Evolutionary conservation across 495 filamentous ascomycete genomes (phyloP).

Genomic region (Penicillium lagena): DNA sequence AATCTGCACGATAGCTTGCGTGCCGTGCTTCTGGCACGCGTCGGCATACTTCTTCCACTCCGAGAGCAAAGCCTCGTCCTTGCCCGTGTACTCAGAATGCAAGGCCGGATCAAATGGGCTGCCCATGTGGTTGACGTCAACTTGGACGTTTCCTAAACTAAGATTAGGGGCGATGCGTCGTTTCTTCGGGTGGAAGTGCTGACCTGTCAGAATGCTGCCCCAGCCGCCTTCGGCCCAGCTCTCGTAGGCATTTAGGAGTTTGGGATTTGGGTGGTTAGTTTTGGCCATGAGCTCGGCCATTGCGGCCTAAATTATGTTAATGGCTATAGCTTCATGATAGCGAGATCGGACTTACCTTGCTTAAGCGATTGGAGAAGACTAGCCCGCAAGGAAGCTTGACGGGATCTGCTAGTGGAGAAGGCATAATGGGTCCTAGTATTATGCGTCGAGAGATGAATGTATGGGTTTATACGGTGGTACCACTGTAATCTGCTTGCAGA

Average conservation of each 20-base stretch:
- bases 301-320: constrained; percentile 27
- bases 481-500: no score
- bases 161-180: no score
- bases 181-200: not conserved
- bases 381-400: constrained; percentile 47
- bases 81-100: constrained; percentile 23
- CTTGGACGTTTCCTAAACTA: constrained; percentile 45
- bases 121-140: constrained; percentile 47
- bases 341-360: constrained; percentile 31
- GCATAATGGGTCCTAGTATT: constrained; percentile 14
- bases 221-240: constrained; percentile 46
- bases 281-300: constrained; percentile 43
- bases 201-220: constrained; percentile 42
- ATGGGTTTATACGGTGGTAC: not conserved
- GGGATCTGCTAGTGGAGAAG: constrained; percentile 29
- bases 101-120: constrained; percentile 35
- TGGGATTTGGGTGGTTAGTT: constrained; percentile 21
- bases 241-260: constrained; percentile 32
- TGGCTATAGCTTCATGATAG: not conserved
- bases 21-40: constrained; percentile 36
- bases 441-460: not conserved
- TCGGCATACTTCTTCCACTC: constrained; percentile 43
- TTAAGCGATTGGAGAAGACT: constrained; percentile 44
- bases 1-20: constrained; percentile 48
- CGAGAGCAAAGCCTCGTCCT: constrained; percentile 19